Conservation (phyloP, 2,329 filamentous ascomycete species). For the Colletotrichum liriopes region DNA sequence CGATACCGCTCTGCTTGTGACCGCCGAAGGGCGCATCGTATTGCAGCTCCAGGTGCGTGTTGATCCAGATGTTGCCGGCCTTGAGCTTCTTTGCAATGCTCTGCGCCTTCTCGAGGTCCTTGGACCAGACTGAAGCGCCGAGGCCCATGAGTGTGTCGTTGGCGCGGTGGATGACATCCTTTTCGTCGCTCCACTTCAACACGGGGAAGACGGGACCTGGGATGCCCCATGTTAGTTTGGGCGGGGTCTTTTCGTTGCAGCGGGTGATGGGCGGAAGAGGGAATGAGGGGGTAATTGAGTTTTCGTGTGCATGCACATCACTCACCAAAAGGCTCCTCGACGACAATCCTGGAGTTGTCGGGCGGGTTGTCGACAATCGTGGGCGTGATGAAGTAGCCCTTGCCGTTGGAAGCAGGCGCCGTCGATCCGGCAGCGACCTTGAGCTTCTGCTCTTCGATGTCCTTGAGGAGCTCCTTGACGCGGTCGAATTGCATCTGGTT, state of each 20-base stretch:
- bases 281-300: background rate
- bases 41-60: constrained; percentile 66
- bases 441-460: constrained; percentile 41
- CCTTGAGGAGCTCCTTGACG: constrained; percentile 42
- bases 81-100: constrained; percentile 69
- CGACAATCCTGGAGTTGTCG: constrained; percentile 69
- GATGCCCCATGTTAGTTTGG: constrained; percentile 2
- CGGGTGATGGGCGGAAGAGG: background rate
- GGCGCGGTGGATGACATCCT: constrained; percentile 70
- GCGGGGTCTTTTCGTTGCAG: background rate
- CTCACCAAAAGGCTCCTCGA: constrained; percentile 63
- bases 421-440: constrained; percentile 47
- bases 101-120: constrained; percentile 65
- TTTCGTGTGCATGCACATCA: constrained; percentile 1
- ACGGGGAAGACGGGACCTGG: constrained; percentile 74
- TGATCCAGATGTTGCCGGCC: constrained; percentile 75
- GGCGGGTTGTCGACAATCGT: constrained; percentile 75
- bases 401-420: constrained; percentile 50
- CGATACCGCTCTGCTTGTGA: constrained; percentile 62
- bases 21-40: constrained; percentile 58
- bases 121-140: constrained; percentile 72
- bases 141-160: constrained; percentile 69
- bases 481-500: constrained; percentile 76
- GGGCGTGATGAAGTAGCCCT: constrained; percentile 71
- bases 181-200: constrained; percentile 73